phyloP scores from a whole-genome alignment of 306 rosid species.

The Gastrolobium bilobum region DNA sequence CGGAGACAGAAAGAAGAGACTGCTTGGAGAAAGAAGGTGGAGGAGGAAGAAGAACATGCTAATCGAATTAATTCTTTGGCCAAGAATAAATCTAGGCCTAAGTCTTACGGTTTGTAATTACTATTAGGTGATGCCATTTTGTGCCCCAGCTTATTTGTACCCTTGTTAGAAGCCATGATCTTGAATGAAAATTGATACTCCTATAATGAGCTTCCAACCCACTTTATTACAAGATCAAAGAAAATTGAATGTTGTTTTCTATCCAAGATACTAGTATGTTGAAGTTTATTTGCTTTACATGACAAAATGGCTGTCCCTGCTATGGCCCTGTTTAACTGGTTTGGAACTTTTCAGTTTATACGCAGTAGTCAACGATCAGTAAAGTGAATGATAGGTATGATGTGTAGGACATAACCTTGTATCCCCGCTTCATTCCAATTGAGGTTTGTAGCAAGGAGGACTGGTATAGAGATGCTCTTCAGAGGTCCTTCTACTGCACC shows the following conservation, averaged over 20 bases:
- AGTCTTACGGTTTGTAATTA: constrained; percentile 59
- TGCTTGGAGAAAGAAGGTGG: constrained; percentile 78
- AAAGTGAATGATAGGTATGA: not conserved
- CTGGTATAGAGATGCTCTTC: not conserved
- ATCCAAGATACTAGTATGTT: not conserved
- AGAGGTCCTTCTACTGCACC: not conserved
- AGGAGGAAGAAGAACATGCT: constrained; percentile 78
- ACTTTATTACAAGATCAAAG: constrained; percentile 21
- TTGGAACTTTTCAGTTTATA: constrained; percentile 10
- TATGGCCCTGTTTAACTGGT: constrained; percentile 2
- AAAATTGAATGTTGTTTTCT: not conserved
- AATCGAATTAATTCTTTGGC: constrained; percentile 60
- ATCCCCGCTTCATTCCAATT: not conserved
- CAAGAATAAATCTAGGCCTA: constrained; percentile 66
- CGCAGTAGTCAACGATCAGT: not conserved
- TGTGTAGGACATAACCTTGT: not conserved
- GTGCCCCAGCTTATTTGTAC: constrained; percentile 34
- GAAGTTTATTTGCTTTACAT: constrained; percentile 37
- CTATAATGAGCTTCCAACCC: constrained; percentile 2
- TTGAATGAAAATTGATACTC: constrained; percentile 33
- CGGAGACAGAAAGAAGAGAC: constrained; percentile 90
- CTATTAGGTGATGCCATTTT: constrained; percentile 19
- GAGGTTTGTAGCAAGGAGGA: not conserved
- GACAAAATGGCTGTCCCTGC: not conserved
- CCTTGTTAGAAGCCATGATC: constrained; percentile 35